Evolutionary conservation across 805 yeast species (phyloP).

Genomic region (Candida bentonensis): DNA sequence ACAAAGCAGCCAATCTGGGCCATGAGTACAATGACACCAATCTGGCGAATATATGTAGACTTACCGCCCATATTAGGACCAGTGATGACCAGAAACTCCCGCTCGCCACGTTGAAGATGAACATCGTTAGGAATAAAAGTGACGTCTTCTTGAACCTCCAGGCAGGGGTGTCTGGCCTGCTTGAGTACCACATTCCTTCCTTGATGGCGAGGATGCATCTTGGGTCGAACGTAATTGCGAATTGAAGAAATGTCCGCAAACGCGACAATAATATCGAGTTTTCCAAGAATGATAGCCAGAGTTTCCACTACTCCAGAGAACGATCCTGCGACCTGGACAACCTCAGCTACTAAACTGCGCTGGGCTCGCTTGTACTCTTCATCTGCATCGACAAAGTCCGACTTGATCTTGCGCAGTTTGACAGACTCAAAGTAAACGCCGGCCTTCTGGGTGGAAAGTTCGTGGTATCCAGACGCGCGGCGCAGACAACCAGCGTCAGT

Average conservation of each 20-base stretch:
- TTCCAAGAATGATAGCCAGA: conserved; percentile 49
- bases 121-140: conserved; percentile 89
- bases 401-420: conserved; percentile 44
- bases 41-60: conserved; percentile 80
- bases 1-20: conserved; percentile 84
- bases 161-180: conserved; percentile 88
- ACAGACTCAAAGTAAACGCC: conserved; percentile 85
- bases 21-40: conserved; percentile 77
- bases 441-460: conserved; percentile 84
- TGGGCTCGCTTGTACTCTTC: conserved; percentile 64
- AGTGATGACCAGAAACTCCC: conserved; percentile 72
- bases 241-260: conserved; percentile 75
- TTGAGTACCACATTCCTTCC: conserved; percentile 32
- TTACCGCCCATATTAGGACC: conserved; percentile 99
- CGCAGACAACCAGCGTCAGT: conserved; percentile 72
- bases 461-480: conserved; percentile 45
- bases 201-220: conserved; percentile 38
- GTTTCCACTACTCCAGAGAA: conserved; percentile 67
- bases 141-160: conserved; percentile 84
- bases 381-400: conserved; percentile 42
- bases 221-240: conserved; percentile 65
- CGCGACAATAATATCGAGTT: conserved; percentile 68
- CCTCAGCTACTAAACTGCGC: conserved; percentile 64
- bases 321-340: conserved; percentile 65
- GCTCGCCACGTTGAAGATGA: conserved; percentile 36